phyloP scores from a whole-genome alignment of 306 rosid genomes.

The Vicia villosa region DNA sequence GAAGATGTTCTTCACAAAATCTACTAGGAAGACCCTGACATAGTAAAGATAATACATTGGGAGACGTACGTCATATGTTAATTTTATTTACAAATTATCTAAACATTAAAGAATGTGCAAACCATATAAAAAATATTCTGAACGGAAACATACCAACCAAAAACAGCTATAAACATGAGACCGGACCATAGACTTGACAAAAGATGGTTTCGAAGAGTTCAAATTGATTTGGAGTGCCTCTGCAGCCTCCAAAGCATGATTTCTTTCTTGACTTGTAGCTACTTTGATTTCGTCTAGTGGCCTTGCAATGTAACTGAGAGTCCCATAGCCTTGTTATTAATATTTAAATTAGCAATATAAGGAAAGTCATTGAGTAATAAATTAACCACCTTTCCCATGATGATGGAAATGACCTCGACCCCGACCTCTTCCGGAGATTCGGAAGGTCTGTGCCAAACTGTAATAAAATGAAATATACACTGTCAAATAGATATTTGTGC shows the following conservation, averaged over 20 bases:
- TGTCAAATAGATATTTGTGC: constrained; percentile 6
- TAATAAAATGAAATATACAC: constrained; percentile 3
- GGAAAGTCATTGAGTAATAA: constrained; percentile 11
- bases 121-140: not conserved
- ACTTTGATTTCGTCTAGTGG: constrained; percentile 62
- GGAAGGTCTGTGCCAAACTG: constrained; percentile 49
- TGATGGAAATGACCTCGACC: constrained; percentile 53
- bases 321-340: constrained; percentile 28
- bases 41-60: not conserved
- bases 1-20: constrained; percentile 66
- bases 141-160: constrained; percentile 73
- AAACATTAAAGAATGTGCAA: not conserved
- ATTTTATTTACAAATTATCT: not conserved
- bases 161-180: constrained; percentile 92
- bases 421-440: constrained; percentile 50
- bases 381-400: constrained; percentile 62
- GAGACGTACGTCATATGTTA: constrained; percentile 4
- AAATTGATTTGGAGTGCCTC: constrained; percentile 52
- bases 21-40: constrained; percentile 63
- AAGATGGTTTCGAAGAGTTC: constrained; percentile 52
- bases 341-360: constrained; percentile 20
- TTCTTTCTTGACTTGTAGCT: constrained; percentile 62
- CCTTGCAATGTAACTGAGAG: constrained; percentile 64
- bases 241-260: constrained; percentile 56
- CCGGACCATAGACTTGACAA: constrained; percentile 75